Base-by-base conservation (phyloP, 306 rosid species). In the Acacia melanoxylon region DNA sequence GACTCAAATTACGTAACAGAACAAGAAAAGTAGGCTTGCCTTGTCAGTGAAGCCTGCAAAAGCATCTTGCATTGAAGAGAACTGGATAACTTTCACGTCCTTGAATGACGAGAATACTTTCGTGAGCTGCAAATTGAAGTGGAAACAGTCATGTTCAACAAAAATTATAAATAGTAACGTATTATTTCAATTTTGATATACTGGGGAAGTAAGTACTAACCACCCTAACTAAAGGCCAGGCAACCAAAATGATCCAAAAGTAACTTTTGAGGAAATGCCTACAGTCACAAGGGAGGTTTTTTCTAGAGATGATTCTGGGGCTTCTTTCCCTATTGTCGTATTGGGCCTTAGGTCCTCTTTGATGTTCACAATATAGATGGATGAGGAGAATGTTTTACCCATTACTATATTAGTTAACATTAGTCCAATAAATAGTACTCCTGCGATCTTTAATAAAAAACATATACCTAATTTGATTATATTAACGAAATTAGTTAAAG, bases 51-150 rank as follows among this genome's bases (percentile, higher is more conserved):
- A 96, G 51, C 99, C 91, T 0, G 72, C 59, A 83, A 93, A 93
- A 54, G 94, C 94, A 70, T 93, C 97, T 89, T 91, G 96, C 98
- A 96, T 84, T 11, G 99, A 86, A 61, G 97, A 93, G 87, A 96
- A 96, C 78, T 93, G 92, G 78, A 96, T 90, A 56, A 96, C 97
- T 85, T 91, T 96, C 45, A 91, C 88, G 73, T 96, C 94, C 85
- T 91, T 96, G 91, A 90, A 96, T 14, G 94, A 80, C 68, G 94
- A 91, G 84, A 93, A 93, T 80, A 90, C 83, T 19, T 86, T 77
- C 87, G 78, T 85, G 83, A 90, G 85, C 99, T 96, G 93, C 80
- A 85, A 31, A 69, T 85, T 44, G 54, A 88, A 72, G 78, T 42
- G 52, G 45, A 89, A 81, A 67, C 25, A 52, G 75, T 13, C 68